Evolutionary conservation across 768 basidiomycete species (phyloP), one percentile per base, ranked within the genome.

Genomic region (Boletus vermiculosoides): DNA sequence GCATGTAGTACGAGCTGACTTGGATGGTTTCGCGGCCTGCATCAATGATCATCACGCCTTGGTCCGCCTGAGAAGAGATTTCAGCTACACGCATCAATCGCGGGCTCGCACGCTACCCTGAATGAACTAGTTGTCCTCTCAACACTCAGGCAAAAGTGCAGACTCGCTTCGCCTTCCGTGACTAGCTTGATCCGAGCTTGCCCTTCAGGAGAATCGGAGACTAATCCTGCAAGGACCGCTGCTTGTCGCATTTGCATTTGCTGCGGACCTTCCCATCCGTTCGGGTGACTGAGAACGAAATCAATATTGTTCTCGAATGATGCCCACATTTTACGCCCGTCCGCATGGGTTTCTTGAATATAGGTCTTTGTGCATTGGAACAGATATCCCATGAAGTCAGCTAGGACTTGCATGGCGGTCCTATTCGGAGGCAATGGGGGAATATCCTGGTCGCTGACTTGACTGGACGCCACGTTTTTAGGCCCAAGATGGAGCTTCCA

Each of bases 21-120:
- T 87, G 83, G 33, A 86, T 73, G 0, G 83, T 86, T n/a, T 82
- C 84, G 41, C 83, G 82, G 10, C 85, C 84, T 5, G 83, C 82
- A 56, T 86, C 83, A 23, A 85, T 78, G 34, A 86, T 73, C 56
- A 82, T 69, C 4, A 83, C 70, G 1, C 79, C 80, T 46, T 80
- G 65, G 13, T 77, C 77, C 16, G 66, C 69, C 80, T 82, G 58
- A 41, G 31, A 33, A 13, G 15, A n/a, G 10, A 7, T 8, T 28
- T 63, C 23, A 63, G 55, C 30, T 0, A 50, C 16, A 23, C 7
- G 9, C 13, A 25, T 34, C 16, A 23, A 34, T 41, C 20, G 15
- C 39, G 7, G 18, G 13, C 34, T 41, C 3, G 28, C 7, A 54
- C 16, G 3, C 34, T 39, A 66, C 73, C 61, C 63, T 58, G 46